Evolutionary conservation across 192 early-diverging fungal species (phyloP).

Genomic region (Coemansia sp.): DNA sequence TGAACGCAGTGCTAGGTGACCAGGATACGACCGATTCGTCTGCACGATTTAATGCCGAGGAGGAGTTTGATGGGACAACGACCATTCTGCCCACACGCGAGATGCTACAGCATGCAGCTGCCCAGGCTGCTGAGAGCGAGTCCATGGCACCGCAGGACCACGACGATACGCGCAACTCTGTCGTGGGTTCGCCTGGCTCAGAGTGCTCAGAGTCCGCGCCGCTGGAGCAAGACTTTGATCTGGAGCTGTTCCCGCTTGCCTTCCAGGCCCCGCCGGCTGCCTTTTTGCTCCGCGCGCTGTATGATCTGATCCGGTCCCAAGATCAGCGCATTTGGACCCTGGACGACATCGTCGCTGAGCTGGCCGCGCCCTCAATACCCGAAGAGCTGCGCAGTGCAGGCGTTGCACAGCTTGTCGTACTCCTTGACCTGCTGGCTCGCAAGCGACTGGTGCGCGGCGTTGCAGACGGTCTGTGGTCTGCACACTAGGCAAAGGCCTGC

Average conservation of each 20-base stretch:
- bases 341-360: conserved; percentile 17
- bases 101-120: conserved; percentile 43
- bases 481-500: conserved; percentile 12
- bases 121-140: conserved; percentile 17
- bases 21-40: conserved; percentile 7
- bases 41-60: conserved; percentile 13
- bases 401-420: conserved; percentile 11
- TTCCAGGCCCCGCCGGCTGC: conserved; percentile 28
- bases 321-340: conserved; percentile 36
- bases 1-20: neutral
- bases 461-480: conserved; percentile 32
- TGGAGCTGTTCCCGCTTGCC: conserved; percentile 30
- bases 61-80: conserved; percentile 37
- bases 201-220: neutral
- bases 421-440: conserved; percentile 36
- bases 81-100: conserved; percentile 47
- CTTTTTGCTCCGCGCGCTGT: conserved; percentile 25
- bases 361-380: neutral
- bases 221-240: conserved; percentile 12
- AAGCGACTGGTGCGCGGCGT: conserved; percentile 32
- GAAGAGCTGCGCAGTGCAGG: conserved; percentile 12
- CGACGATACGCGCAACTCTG: conserved; percentile 5
- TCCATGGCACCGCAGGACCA: conserved; percentile 1
- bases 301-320: conserved; percentile 15
- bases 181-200: neutral